Evolutionary conservation across 192 early-diverging fungal species (phyloP), one percentile per base, ranked within the genome.

Genomic region (Backusella morwellensis): DNA sequence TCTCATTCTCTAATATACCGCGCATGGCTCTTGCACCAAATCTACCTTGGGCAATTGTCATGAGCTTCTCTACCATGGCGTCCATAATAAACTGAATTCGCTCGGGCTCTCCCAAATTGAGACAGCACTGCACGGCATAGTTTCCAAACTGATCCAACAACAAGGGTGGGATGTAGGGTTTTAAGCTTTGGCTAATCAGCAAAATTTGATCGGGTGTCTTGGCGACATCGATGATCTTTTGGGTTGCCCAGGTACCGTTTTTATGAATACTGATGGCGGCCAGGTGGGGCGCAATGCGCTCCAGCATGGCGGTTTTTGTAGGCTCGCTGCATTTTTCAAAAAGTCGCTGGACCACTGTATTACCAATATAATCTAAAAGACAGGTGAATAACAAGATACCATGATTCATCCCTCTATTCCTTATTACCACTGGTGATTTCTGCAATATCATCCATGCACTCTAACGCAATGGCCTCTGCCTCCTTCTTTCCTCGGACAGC

Each of bases 171-270:
- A 94, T 92, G 78, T 87, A 94, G 4, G 85, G 84, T 44, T 85
- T 86, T 69, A 93, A 84, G 76, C 84, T 70, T n/a, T 87, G 77
- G 15, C 73, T 63, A 2, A 72, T 94, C 1, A 88, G 70, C 35
- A 85, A 52, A 40, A 93, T 90, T 82, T 89, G 94, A 6, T 86
- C 79, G 14, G 90, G 77, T 34, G 90, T 90, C 38, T 89, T 89
- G 1, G 95, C 94, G 17, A 86, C 88, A 78, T 98, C 96, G 70
- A 98, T 97, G 47, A 97, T 92, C 85, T 97, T 97, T 80, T 98
- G 97, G 71, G 96, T 91, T 0, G 95, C 96, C 97, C 97, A 98
- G 0, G 97, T 98, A 19, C 97, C 97, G 83, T 98, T 97, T 84
- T 98, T 98, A 87, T 98, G 97, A 75, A 96, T 89, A 68, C 95